phyloP scores from a whole-genome alignment of 345 rosid species.

The Eutrema heterophyllum region DNA sequence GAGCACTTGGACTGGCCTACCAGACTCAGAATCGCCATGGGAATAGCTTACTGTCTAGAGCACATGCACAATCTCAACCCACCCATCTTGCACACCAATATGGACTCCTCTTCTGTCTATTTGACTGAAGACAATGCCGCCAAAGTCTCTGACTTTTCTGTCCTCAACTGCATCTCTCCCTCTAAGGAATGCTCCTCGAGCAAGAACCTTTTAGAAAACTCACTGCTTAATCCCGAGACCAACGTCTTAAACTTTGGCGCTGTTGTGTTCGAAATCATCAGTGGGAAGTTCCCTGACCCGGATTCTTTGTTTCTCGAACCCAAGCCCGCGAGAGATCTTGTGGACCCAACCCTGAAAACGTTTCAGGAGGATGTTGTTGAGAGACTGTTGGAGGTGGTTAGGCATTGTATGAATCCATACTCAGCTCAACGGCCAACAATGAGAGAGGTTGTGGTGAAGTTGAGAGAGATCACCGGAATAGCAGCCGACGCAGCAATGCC shows the following conservation, averaged over 20 bases:
- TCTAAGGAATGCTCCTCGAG: constrained; percentile 41
- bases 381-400: constrained; percentile 55
- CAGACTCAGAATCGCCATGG: constrained; percentile 77
- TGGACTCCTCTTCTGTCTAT: constrained; percentile 66
- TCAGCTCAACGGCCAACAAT: constrained; percentile 53
- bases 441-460: constrained; percentile 48
- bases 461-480: constrained; percentile 68
- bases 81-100: constrained; percentile 50
- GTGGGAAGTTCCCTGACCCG: constrained; percentile 59
- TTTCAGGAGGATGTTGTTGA: constrained; percentile 51
- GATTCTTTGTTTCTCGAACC: constrained; percentile 39
- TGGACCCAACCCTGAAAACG: constrained; percentile 61
- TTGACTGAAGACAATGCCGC: constrained; percentile 95
- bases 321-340: constrained; percentile 43
- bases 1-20: constrained; percentile 90
- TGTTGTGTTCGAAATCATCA: constrained; percentile 66
- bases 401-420: constrained; percentile 58
- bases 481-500: constrained; percentile 72
- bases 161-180: constrained; percentile 44
- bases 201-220: constrained; percentile 42
- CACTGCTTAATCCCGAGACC: constrained; percentile 37
- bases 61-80: constrained; percentile 86
- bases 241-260: constrained; percentile 67
- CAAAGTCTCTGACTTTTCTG: constrained; percentile 73
- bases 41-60: constrained; percentile 87